These are phyloP conservation scores for Cystobasidiaceae sp. DNA, from an alignment of 1,284 basidiomycete genomes.

Conservation along the genomic window DNA sequence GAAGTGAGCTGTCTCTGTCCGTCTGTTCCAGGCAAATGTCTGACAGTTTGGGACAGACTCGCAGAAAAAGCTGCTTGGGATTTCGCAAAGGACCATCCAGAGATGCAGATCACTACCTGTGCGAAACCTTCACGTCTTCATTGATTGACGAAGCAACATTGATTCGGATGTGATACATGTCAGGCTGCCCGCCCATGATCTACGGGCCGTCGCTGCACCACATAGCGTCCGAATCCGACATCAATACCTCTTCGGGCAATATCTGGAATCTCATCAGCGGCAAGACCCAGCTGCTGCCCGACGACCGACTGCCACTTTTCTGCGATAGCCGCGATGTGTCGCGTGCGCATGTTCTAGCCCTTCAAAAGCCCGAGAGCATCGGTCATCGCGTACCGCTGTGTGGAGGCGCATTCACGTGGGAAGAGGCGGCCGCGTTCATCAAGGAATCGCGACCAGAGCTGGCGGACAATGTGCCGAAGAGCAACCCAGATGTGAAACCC, in stretches of 20 bases:
- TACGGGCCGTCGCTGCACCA: slow-evolving; percentile 40
- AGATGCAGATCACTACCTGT: slow-evolving; percentile 24
- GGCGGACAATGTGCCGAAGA: slow-evolving; percentile 12
- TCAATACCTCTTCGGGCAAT: slow-evolving; percentile 37
- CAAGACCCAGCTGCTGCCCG: slow-evolving; percentile 30
- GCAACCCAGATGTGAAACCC: not conserved
- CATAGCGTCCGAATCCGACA: slow-evolving; percentile 20
- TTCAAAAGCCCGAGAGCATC: slow-evolving; percentile 41
- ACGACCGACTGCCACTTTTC: slow-evolving; percentile 37
- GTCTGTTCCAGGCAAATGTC: not conserved
- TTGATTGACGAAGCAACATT: too few relatives aligned
- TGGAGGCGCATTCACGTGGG: slow-evolving; percentile 15
- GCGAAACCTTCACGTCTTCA: not conserved
- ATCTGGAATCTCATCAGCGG: slow-evolving; percentile 38
- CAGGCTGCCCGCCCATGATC: slow-evolving; percentile 33
- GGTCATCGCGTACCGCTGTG: slow-evolving; percentile 41
- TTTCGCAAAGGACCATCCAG: slow-evolving; percentile 34
- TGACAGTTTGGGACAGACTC: not conserved
- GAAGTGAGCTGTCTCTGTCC: not conserved
- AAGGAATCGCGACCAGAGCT: not conserved
- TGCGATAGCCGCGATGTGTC: slow-evolving; percentile 49
- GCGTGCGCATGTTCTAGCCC: slow-evolving; percentile 43
- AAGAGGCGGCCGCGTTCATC: not conserved
- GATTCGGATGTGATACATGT: not conserved
- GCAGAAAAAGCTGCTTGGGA: slow-evolving; percentile 42